These are phyloP conservation scores for Prunus padus DNA, from an alignment of 306 rosid species.

Conservation along the genomic window DNA sequence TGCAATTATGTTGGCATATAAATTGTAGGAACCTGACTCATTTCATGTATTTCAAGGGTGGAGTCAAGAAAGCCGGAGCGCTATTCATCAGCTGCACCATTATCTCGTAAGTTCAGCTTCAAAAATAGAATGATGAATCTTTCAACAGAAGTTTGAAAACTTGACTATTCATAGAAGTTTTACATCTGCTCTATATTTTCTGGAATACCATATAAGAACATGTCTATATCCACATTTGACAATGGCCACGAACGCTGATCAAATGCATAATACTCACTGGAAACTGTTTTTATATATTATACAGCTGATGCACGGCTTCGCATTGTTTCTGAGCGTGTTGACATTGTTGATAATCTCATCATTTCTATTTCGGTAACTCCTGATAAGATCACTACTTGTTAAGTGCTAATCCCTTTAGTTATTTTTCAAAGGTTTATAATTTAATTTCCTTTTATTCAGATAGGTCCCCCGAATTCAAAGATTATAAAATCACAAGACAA, in stretches of 20 bases:
- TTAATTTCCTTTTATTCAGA: slow-evolving; percentile 55
- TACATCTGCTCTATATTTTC: no score
- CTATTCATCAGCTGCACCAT: slow-evolving; percentile 95
- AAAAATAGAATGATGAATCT: background rate
- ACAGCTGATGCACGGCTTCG: slow-evolving; percentile 96
- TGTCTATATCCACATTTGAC: slow-evolving; percentile 9
- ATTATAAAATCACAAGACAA: slow-evolving; percentile 69
- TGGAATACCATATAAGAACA: background rate
- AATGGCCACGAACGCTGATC: slow-evolving; percentile 11
- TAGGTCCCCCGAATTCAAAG: slow-evolving; percentile 86
- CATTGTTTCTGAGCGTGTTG: slow-evolving; percentile 92
- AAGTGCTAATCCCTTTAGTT: slow-evolving; percentile 10
- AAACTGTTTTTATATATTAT: slow-evolving; percentile 24
- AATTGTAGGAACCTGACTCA: slow-evolving; percentile 40
- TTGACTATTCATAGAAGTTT: background rate
- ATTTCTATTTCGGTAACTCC: slow-evolving; percentile 86
- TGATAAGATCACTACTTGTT: slow-evolving; percentile 19
- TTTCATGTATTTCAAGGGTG: slow-evolving; percentile 67
- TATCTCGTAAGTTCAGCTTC: slow-evolving; percentile 76
- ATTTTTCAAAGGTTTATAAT: slow-evolving; percentile 31
- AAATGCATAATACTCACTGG: slow-evolving; percentile 12
- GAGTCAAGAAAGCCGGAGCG: slow-evolving; percentile 97
- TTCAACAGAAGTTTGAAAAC: slow-evolving; percentile 1
- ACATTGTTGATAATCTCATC: slow-evolving; percentile 74
- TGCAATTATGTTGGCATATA: slow-evolving; percentile 5